These are phyloP conservation scores for Metschnikowia koreensis DNA, from an alignment of 805 yeast genomes.

Conservation along the genomic window DNA sequence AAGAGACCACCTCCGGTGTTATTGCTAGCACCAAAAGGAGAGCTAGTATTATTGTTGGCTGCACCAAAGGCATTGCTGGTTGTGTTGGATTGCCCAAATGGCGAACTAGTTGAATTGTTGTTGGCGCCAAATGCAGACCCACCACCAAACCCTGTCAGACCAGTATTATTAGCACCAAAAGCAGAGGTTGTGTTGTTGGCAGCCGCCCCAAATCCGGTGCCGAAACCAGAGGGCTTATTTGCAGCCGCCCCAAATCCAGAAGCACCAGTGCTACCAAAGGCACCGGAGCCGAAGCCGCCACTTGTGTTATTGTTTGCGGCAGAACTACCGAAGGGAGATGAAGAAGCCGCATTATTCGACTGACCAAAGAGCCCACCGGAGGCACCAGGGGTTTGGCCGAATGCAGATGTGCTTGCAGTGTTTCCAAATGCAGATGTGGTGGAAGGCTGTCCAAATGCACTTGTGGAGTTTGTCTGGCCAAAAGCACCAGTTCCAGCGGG, in stretches of 20 bases:
- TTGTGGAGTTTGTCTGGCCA: conserved; percentile 24
- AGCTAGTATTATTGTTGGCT: conserved; percentile 20
- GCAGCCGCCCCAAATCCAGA: conserved; percentile 27
- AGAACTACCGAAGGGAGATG: conserved; percentile 14
- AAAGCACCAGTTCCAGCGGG: conserved; percentile 23
- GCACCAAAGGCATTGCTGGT: conserved; percentile 31
- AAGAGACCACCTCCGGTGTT: conserved; percentile 15
- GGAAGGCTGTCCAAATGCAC: not conserved
- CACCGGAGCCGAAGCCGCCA: conserved; percentile 14
- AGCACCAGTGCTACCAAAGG: conserved; percentile 13
- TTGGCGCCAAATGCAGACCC: conserved; percentile 15
- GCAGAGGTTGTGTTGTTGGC: conserved; percentile 19
- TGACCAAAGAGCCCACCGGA: conserved; percentile 22
- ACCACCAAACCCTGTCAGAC: conserved; percentile 22
- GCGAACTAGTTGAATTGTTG: conserved; percentile 9
- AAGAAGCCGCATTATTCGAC: conserved; percentile 7
- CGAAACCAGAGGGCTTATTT: conserved; percentile 24
- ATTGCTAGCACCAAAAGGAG: conserved; percentile 14
- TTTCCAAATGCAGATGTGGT: conserved; percentile 20
- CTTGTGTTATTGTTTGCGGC: conserved; percentile 10
- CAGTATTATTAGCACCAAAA: conserved; percentile 25
- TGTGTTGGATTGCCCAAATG: conserved; percentile 16
- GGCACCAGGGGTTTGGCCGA: conserved; percentile 25
- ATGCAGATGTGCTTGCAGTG: conserved; percentile 2
- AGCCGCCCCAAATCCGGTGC: conserved; percentile 39